phyloP scores from a whole-genome alignment of 495 filamentous ascomycete species.

The Letharia columbiana region DNA sequence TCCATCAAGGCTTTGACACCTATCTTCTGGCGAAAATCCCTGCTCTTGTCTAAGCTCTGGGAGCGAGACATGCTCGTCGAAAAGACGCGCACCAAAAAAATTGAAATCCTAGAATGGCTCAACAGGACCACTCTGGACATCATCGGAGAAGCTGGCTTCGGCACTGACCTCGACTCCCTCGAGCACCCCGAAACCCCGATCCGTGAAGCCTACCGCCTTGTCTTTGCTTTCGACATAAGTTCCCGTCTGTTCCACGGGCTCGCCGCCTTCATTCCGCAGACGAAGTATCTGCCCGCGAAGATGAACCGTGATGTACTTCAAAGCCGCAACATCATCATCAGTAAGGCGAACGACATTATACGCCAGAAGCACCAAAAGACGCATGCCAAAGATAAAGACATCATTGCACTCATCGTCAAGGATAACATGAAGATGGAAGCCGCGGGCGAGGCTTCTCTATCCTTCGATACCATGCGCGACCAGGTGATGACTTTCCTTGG shows the following conservation, averaged over 20 bases:
- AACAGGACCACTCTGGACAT: conserved; percentile 45
- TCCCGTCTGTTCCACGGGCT: conserved; percentile 37
- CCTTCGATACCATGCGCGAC: conserved; percentile 39
- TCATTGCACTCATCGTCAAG: conserved; percentile 39
- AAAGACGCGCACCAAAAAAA: conserved; percentile 25
- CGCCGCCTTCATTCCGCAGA: conserved; percentile 36
- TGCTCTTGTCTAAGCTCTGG: conserved; percentile 38
- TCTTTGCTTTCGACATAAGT: conserved; percentile 38
- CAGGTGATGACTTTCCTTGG: conserved; percentile 39
- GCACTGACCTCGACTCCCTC: conserved; percentile 38
- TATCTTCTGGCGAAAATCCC: conserved; percentile 43
- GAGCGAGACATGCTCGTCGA: conserved; percentile 31
- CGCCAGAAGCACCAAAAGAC: conserved; percentile 30
- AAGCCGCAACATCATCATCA: conserved; percentile 34
- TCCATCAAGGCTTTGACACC: conserved; percentile 40
- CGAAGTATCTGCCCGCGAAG: conserved; percentile 36
- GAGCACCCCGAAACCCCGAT: conserved; percentile 35
- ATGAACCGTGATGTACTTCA: conserved; percentile 40
- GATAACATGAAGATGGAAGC: conserved; percentile 33
- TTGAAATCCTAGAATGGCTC: conserved; percentile 42
- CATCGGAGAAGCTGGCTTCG: conserved; percentile 44
- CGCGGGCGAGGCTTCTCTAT: conserved; percentile 32
- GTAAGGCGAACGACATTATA: conserved; percentile 32
- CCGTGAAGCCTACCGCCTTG: conserved; percentile 37
- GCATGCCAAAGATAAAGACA: conserved; percentile 35